These are phyloP conservation scores for Halenospora varia DNA, from an alignment of 495 filamentous ascomycete species.

Conservation along the genomic window DNA sequence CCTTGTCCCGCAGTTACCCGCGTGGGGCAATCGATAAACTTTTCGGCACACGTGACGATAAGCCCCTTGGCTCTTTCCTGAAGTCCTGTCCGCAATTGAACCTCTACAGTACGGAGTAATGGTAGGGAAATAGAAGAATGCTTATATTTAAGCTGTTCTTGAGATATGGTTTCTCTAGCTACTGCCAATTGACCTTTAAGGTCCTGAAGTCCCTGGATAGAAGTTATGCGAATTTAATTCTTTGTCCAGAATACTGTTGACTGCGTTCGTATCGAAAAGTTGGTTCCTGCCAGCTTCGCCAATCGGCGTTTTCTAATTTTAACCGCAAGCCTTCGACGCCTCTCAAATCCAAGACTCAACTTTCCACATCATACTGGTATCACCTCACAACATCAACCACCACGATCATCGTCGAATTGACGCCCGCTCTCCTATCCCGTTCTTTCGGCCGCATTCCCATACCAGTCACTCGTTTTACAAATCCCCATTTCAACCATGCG, in stretches of 20 bases:
- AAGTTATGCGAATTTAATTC: too few relatives aligned
- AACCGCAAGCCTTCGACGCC: slow-evolving; percentile 4
- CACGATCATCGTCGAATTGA: background rate
- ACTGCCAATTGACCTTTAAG: too few relatives aligned
- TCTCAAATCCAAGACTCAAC: slow-evolving; percentile 3
- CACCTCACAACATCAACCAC: background rate
- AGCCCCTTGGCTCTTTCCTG: background rate
- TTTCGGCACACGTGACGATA: background rate
- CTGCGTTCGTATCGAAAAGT: background rate
- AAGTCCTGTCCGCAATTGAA: too few relatives aligned
- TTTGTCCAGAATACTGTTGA: too few relatives aligned
- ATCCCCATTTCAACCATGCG: slow-evolving; percentile 13
- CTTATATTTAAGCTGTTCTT: too few relatives aligned
- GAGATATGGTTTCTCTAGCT: too few relatives aligned
- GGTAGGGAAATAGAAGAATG: background rate
- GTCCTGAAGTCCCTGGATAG: too few relatives aligned
- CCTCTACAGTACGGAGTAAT: background rate
- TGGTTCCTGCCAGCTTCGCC: background rate
- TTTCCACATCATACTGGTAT: background rate
- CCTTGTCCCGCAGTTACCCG: background rate
- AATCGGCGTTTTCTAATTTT: slow-evolving; percentile 10
- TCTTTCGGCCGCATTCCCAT: background rate
- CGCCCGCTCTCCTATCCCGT: background rate
- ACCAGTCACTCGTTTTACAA: slow-evolving; percentile 23
- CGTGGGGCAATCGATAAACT: background rate